Evolutionary conservation across 345 rosid species (phyloP).

Genomic region (Eucalyptus globulus): DNA sequence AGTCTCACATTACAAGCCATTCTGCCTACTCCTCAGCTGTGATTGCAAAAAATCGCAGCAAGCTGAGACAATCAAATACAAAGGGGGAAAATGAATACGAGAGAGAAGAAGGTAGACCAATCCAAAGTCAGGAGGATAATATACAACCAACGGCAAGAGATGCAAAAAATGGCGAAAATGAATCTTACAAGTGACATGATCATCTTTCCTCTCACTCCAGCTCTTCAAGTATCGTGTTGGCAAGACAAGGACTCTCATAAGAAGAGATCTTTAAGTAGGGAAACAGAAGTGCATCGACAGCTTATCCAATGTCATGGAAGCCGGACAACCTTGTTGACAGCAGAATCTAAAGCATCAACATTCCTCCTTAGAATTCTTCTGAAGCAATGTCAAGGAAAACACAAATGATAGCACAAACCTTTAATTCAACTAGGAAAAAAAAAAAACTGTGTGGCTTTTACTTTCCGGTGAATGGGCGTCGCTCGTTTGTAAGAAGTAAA

Average conservation of each 20-base stretch:
- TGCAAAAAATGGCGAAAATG: background rate
- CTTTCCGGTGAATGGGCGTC: background rate
- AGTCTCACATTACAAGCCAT: too few relatives aligned
- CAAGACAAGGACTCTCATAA: background rate
- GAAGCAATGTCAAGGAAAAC: constrained; percentile 25
- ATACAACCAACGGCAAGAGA: background rate
- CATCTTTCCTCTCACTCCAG: background rate
- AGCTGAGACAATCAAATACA: too few relatives aligned
- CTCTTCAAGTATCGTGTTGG: background rate
- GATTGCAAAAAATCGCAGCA: too few relatives aligned
- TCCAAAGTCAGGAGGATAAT: background rate
- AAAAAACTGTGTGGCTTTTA: background rate
- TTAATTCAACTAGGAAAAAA: background rate
- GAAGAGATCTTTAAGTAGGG: background rate
- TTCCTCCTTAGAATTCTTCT: constrained; percentile 75
- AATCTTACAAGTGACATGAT: background rate
- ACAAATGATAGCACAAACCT: background rate
- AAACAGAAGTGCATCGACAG: constrained; percentile 11
- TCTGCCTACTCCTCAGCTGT: too few relatives aligned
- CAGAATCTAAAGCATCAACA: constrained; percentile 72
- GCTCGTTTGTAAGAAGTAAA: background rate
- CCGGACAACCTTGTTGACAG: constrained; percentile 10
- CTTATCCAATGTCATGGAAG: background rate
- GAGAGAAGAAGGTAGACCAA: background rate
- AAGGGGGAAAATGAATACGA: too few relatives aligned